Base-by-base conservation (phyloP, 345 rosid genomes). In the Ailanthus altissimus region DNA sequence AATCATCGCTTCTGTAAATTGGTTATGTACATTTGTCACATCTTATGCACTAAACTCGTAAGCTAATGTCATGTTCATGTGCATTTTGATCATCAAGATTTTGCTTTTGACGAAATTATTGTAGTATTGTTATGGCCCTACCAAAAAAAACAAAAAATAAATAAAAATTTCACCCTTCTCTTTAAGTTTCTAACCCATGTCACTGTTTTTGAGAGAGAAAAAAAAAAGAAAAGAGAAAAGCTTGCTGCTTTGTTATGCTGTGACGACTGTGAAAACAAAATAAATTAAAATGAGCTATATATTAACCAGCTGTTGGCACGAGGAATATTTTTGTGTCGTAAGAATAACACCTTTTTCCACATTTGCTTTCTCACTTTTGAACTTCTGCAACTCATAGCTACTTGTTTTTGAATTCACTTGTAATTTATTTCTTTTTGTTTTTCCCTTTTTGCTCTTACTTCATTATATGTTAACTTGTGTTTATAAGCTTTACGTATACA, bases 21-120 rank as follows among this genome's bases (percentile, higher is more conserved):
- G 32, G 32, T 32, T 6, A 28, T 18, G 36, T 70, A 51, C n/a
- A 47, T 47, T 45, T 32, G 38, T 32, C 3, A 32, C 3, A 45
- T 61, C 47, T 21, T 21, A 72, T 15, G 75, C 50, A 73, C 60
- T 57, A n/a, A 61, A 28, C 38, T 71, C 18, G 1, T 23, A 50
- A 40, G 81, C 74, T 67, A 54, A 53, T 79, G 78, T 75, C 85
- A 82, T 76, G 54, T 76, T 77, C 85, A 79, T 76, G 81, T 74
- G 83, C 65, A n/a, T 50, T 49, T 18, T 42, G 79, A 76, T 78
- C 77, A 61, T 75, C 72, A 45, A 75, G 70, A 82, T 78, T 68
- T 77, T 47, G 21, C 43, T 66, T 67, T 36, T 21, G 28, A 15
- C 8, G 13, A 57, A 10, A 36, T 40, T 42, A 11, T 20, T 15